Evolutionary conservation across 192 early-diverging fungal genomes (phyloP).

Genomic region (Paraglomus occultum): DNA sequence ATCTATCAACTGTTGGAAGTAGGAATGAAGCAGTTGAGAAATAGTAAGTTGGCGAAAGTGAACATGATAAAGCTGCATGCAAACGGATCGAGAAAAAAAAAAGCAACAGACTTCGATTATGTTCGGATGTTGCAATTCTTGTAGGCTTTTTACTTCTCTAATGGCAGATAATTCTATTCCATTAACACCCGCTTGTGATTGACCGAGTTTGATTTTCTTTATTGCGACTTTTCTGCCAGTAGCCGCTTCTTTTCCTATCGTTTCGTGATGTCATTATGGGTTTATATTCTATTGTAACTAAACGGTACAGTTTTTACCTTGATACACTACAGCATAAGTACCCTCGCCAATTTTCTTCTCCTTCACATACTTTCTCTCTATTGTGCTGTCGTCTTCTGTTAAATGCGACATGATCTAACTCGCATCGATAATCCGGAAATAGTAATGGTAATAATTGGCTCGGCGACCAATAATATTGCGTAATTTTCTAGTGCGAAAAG

Average conservation of each 20-base stretch:
- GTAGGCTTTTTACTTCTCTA: conserved; percentile 89
- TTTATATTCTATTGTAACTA: not conserved
- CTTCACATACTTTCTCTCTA: conserved; percentile 76
- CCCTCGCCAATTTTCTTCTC: conserved; percentile 93
- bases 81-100: not conserved
- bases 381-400: conserved; percentile 58
- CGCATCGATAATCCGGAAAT: too few relatives aligned
- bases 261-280: not conserved
- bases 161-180: conserved; percentile 96
- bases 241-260: conserved; percentile 49
- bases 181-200: conserved; percentile 68
- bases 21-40: not conserved
- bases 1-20: conserved; percentile 71
- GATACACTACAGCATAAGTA: conserved; percentile 93
- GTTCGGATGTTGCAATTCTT: conserved; percentile 92
- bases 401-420: too few relatives aligned
- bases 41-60: not conserved
- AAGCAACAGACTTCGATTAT: conserved; percentile 69
- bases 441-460: too few relatives aligned
- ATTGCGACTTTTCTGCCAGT: conserved; percentile 84
- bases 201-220: conserved; percentile 95
- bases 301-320: conserved; percentile 44
- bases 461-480: too few relatives aligned
- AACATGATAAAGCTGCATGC: not conserved
- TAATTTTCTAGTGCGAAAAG: too few relatives aligned